Evolutionary conservation across 257 asterid species (phyloP).

Genomic region (Marsdenia floribunda): DNA sequence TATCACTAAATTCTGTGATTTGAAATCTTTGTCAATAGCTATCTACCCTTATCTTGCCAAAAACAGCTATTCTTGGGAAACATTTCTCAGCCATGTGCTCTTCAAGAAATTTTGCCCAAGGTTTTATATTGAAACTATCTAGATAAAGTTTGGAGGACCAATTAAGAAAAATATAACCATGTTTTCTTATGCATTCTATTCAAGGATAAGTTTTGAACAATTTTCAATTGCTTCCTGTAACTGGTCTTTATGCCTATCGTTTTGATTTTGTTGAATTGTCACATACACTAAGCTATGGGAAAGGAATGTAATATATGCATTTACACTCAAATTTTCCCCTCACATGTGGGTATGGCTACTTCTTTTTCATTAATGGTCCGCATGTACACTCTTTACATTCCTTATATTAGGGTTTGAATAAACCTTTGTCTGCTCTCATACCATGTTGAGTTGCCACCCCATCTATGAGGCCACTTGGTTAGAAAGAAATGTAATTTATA

Average conservation of each 20-base stretch:
- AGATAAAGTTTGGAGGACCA: neutral
- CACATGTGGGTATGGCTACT: neutral
- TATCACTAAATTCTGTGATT: neutral
- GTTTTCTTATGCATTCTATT: neutral
- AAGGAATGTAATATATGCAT: neutral
- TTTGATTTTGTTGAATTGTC: neutral
- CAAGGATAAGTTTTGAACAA: neutral
- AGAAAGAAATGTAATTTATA: neutral
- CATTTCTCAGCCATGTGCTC: neutral
- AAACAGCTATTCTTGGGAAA: neutral
- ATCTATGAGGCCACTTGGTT: neutral
- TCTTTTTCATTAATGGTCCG: neutral
- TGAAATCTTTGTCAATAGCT: neutral
- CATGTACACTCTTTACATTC: neutral
- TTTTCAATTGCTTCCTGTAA: neutral
- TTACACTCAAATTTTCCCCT: neutral
- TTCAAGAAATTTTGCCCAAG: neutral
- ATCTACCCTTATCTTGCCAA: neutral
- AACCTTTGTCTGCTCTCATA: neutral
- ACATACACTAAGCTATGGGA: neutral
- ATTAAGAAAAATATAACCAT: neutral
- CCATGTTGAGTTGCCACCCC: neutral
- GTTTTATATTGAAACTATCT: neutral
- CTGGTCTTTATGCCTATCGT: neutral
- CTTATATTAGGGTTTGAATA: neutral